These are phyloP conservation scores for Neoboletus magnificus DNA, from an alignment of 768 basidiomycete species.

Conservation along the genomic window DNA sequence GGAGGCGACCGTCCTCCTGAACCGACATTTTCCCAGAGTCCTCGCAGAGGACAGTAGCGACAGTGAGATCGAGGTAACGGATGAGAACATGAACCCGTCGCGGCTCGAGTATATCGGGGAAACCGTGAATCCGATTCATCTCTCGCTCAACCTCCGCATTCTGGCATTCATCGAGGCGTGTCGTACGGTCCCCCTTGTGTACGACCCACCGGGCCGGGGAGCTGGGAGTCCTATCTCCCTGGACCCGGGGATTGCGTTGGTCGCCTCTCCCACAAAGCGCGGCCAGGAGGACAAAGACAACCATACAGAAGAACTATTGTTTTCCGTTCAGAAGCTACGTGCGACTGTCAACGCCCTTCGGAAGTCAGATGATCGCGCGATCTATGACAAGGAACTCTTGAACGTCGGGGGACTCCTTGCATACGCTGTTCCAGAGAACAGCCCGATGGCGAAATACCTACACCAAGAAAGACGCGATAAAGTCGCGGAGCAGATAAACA, in stretches of 20 bases:
- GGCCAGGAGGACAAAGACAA: slow-evolving; percentile 34
- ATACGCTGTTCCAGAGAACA: slow-evolving; percentile 77
- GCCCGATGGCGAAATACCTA: slow-evolving; percentile 73
- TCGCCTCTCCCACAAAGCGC: slow-evolving; percentile 6
- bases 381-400: slow-evolving; percentile 67
- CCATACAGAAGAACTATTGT: slow-evolving; percentile 48
- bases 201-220: slow-evolving; percentile 25
- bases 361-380: slow-evolving; percentile 50
- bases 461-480: slow-evolving; percentile 72
- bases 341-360: slow-evolving; percentile 55
- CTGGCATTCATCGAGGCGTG: slow-evolving; percentile 85
- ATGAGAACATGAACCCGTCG: slow-evolving; percentile 30
- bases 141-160: slow-evolving; percentile 82
- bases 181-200: slow-evolving; percentile 63
- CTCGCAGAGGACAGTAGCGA: slow-evolving; percentile 35
- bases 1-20: slow-evolving; percentile 62
- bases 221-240: slow-evolving; percentile 4
- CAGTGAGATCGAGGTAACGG: slow-evolving; percentile 14
- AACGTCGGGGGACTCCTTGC: slow-evolving; percentile 77
- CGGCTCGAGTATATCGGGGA: slow-evolving; percentile 49
- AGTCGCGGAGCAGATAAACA: slow-evolving; percentile 85
- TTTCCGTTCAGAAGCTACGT: slow-evolving; percentile 65
- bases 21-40: slow-evolving; percentile 73
- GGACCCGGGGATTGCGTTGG: slow-evolving; percentile 11
- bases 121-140: slow-evolving; percentile 71